Evolutionary conservation across 495 filamentous ascomycete genomes (phyloP), one percentile per base, ranked within the genome.

Genomic region (Penicillium bialowiezense): DNA sequence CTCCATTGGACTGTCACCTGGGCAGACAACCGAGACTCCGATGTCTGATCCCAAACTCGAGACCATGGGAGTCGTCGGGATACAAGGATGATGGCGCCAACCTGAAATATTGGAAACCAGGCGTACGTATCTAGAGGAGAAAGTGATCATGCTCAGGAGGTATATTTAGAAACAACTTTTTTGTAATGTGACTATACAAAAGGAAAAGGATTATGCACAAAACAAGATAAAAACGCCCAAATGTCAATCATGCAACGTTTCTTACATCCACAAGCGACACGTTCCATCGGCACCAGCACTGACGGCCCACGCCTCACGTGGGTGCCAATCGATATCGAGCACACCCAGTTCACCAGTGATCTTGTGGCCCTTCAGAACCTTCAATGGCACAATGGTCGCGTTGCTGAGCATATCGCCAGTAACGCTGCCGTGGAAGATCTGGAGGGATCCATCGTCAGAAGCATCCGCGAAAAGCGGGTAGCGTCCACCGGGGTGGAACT

Each of bases 401-500:
- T 96, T 96, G 75, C 95, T 90, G 76, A 97, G 86, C 72, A 95
- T 75, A 64, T 97, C 93, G 49, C 82, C 87, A 26, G 91, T 90
- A 26, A 97, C 92, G 68, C 88, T 93, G 44, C 91, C 93, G 68
- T 98, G 93, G 77, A 97, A 97, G 28, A 98, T 86, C 72, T 97
- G 95, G 50, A 97, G 63, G 21, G 82, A 89, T 19, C 93, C 93
- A 69, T 98, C 93, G 62, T 98, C 93, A 67, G 85, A 90, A 36
- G 88, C 90, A 55, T 96, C 91, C 5, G 88, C 91, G 60, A 97
- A 97, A 21, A 97, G 77, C 21, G 93, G 95, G 50, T 92, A 78
- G 46, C 71, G 72, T 0, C 84, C 84, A 49, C 88, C 84, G 42
- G 81, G 82, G 68, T 98, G 93, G 70, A 87, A 97, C 56, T 78